Evolutionary conservation across 1,284 basidiomycete genomes (phyloP).

Genomic region (Cryptococcus depauperatus): DNA sequence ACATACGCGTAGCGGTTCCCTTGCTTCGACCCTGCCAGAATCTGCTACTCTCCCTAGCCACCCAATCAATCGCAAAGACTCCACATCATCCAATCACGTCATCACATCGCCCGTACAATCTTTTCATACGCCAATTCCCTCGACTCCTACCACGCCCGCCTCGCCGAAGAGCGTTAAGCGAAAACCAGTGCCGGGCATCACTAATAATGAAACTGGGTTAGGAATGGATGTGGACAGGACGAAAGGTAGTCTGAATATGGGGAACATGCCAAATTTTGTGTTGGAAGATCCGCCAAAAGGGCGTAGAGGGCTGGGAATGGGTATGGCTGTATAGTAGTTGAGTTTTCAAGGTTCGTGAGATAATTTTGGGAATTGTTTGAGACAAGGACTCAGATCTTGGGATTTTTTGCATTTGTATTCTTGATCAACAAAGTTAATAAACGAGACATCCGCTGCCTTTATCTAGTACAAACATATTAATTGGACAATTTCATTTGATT

Average conservation of each 20-base stretch:
- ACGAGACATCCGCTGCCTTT: too few relatives aligned
- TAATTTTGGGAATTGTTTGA: too few relatives aligned
- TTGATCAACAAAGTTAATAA: too few relatives aligned
- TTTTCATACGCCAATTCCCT: conserved; percentile 1
- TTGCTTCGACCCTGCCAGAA: background rate
- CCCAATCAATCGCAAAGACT: background rate
- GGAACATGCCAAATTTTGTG: conserved; percentile 29
- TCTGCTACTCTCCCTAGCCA: background rate
- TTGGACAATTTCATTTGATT: too few relatives aligned
- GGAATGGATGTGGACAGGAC: conserved; percentile 6
- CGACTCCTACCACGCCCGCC: background rate
- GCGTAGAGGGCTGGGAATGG: conserved; percentile 5
- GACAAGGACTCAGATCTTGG: too few relatives aligned
- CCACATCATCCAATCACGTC: background rate
- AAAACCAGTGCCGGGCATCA: conserved; percentile 26
- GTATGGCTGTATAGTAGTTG: too few relatives aligned
- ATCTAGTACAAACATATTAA: too few relatives aligned
- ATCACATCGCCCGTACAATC: background rate
- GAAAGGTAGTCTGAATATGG: conserved; percentile 21
- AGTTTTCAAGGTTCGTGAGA: too few relatives aligned
- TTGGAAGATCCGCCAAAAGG: conserved; percentile 29
- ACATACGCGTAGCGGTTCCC: conserved; percentile 1
- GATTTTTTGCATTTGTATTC: too few relatives aligned
- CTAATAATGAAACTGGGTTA: background rate
- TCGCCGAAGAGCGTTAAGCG: conserved; percentile 16